Evolutionary conservation across 345 rosid species (phyloP).

Genomic region (Pugionium cornutum): DNA sequence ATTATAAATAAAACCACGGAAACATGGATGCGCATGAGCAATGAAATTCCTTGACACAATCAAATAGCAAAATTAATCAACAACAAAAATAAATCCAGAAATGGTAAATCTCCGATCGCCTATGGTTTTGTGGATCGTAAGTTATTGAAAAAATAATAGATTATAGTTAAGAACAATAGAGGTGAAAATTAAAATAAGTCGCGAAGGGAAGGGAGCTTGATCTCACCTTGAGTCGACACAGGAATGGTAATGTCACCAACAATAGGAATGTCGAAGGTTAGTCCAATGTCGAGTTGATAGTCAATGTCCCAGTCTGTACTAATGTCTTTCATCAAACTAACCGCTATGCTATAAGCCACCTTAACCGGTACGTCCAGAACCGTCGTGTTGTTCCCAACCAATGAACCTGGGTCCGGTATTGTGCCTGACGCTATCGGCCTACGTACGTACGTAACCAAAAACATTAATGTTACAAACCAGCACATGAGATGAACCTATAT

Average conservation of each 20-base stretch:
- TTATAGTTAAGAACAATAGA: not conserved
- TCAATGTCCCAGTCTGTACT: slow-evolving; percentile 85
- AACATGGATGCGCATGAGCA: not conserved
- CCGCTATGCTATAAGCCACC: slow-evolving; percentile 64
- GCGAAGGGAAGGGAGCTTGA: slow-evolving; percentile 74
- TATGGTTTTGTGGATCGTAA: slow-evolving; percentile 1
- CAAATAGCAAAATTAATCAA: not conserved
- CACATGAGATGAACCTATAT: not conserved
- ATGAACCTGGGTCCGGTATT: slow-evolving; percentile 83
- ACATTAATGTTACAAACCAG: not conserved
- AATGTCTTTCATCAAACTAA: slow-evolving; percentile 67
- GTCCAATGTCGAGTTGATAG: slow-evolving; percentile 63
- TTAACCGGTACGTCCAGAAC: slow-evolving; percentile 60
- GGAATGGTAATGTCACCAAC: slow-evolving; percentile 74
- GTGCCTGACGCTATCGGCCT: slow-evolving; percentile 66
- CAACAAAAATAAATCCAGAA: not conserved
- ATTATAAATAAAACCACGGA: slow-evolving; percentile 18
- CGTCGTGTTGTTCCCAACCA: slow-evolving; percentile 60
- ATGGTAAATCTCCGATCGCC: slow-evolving; percentile 7
- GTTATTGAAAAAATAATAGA: slow-evolving; percentile 4
- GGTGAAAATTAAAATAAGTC: slow-evolving; percentile 46
- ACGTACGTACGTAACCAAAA: not conserved
- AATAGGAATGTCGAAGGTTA: slow-evolving; percentile 72
- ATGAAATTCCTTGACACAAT: not conserved
- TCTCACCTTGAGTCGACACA: slow-evolving; percentile 64